Evolutionary conservation across 2,329 filamentous ascomycete genomes (phyloP).

Genomic region (Botrytis pseudocinerea): DNA sequence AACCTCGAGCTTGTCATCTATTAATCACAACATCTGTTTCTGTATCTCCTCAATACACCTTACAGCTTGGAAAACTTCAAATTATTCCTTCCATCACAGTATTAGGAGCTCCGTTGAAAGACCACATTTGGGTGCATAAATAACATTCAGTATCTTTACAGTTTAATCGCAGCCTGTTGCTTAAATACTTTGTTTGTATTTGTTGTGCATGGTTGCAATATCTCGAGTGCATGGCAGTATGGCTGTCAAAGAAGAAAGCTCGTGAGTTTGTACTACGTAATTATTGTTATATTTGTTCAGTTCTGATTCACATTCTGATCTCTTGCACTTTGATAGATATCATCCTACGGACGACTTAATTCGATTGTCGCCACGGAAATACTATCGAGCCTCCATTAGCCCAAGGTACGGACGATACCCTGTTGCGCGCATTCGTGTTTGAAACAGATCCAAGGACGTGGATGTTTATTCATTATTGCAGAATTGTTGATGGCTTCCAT

Average conservation of each 20-base stretch:
- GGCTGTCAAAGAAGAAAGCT: conserved; percentile 56
- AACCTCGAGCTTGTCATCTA: background rate
- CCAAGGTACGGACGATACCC: conserved; percentile 55
- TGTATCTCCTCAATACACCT: conserved; percentile 1
- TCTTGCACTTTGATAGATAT: conserved; percentile 48
- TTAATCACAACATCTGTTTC: background rate
- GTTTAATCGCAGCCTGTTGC: background rate
- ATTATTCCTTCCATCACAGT: background rate
- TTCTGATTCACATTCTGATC: background rate
- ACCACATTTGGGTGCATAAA: background rate
- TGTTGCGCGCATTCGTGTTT: conserved; percentile 1
- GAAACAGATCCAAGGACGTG: background rate
- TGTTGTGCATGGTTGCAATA: conserved; percentile 22
- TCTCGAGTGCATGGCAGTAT: conserved; percentile 45
- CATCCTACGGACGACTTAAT: conserved; percentile 67
- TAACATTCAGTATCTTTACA: conserved; percentile 3
- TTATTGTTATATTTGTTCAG: background rate
- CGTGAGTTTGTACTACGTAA: conserved; percentile 44
- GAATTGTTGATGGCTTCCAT: background rate
- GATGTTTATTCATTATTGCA: background rate
- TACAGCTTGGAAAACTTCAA: background rate
- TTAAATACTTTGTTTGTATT: background rate
- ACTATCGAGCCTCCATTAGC: conserved; percentile 66
- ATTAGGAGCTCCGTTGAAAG: background rate
- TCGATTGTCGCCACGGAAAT: conserved; percentile 59